Conservation (phyloP, 2,329 filamentous ascomycete genomes). For the Fusarium proliferatum region DNA sequence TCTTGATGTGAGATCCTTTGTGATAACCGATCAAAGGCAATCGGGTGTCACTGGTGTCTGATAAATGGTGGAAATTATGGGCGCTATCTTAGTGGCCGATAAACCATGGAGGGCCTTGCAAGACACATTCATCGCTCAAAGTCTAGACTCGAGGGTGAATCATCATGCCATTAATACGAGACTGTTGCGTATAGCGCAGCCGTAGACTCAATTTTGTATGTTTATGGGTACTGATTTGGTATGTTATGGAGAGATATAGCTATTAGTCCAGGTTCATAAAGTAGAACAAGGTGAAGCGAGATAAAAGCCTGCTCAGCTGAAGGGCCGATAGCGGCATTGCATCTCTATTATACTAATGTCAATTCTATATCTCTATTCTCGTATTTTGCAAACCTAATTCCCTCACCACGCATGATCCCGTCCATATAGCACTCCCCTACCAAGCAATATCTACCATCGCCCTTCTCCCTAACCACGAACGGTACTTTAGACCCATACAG, state of each 20-base stretch:
- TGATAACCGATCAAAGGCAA: background rate
- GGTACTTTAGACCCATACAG: background rate
- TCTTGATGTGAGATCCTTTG: background rate
- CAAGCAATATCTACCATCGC: background rate
- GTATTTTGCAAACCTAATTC: background rate
- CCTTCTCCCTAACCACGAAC: background rate
- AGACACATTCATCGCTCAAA: rapidly evolving
- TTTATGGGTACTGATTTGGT: background rate
- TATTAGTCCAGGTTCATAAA: rapidly evolving
- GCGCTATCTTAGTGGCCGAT: background rate
- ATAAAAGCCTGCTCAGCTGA: background rate
- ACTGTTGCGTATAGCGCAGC: background rate
- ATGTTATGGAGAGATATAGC: too few species aligned
- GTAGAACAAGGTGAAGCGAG: background rate
- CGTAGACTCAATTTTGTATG: too few species aligned
- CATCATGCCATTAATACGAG: background rate
- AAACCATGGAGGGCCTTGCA: background rate
- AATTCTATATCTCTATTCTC: background rate
- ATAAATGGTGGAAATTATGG: background rate
- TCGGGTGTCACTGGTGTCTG: background rate
- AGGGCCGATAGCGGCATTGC: background rate
- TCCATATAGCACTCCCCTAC: slow-evolving; percentile 1
- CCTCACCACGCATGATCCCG: background rate
- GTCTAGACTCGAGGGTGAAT: background rate
- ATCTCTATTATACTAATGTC: background rate